Evolutionary conservation across 805 yeast genomes (phyloP).

Genomic region (Pichia membranifaciens): DNA sequence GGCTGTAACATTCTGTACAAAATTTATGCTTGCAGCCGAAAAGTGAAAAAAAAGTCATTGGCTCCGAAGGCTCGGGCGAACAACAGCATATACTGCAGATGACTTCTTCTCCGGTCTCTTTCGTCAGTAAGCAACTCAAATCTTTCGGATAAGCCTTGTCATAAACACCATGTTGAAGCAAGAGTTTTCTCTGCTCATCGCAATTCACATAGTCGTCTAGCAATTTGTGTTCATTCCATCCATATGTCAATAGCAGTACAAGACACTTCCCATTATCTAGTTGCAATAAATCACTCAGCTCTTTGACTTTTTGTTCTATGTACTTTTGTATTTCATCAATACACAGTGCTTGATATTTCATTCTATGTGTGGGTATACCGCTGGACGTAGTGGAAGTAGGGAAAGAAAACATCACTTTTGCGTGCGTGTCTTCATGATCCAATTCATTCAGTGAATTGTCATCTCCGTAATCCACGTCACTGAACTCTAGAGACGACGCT

Average conservation of each 20-base stretch:
- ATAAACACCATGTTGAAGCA: slow-evolving; percentile 28
- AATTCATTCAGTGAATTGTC: slow-evolving; percentile 20
- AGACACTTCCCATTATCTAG: slow-evolving; percentile 36
- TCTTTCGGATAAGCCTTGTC: slow-evolving; percentile 29
- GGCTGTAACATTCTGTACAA: slow-evolving; percentile 64
- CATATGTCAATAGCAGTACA: slow-evolving; percentile 40
- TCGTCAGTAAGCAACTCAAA: slow-evolving; percentile 2
- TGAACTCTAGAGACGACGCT: slow-evolving; percentile 14
- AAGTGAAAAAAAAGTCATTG: slow-evolving; percentile 38
- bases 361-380: slow-evolving; percentile 24
- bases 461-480: slow-evolving; percentile 22
- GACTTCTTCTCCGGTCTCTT: slow-evolving; percentile 28
- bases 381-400: slow-evolving; percentile 17
- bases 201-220: slow-evolving; percentile 46
- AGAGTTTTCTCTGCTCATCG: slow-evolving; percentile 28
- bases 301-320: slow-evolving; percentile 26
- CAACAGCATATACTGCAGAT: slow-evolving; percentile 73
- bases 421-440: slow-evolving; percentile 1
- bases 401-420: slow-evolving; percentile 16
- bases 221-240: slow-evolving; percentile 56
- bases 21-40: slow-evolving; percentile 61
- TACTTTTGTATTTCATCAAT: slow-evolving; percentile 29
- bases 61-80: slow-evolving; percentile 32
- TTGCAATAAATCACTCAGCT: slow-evolving; percentile 34
- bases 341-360: slow-evolving; percentile 25